phyloP scores from a whole-genome alignment of 495 filamentous ascomycete species.

The Penicillium silybi region DNA sequence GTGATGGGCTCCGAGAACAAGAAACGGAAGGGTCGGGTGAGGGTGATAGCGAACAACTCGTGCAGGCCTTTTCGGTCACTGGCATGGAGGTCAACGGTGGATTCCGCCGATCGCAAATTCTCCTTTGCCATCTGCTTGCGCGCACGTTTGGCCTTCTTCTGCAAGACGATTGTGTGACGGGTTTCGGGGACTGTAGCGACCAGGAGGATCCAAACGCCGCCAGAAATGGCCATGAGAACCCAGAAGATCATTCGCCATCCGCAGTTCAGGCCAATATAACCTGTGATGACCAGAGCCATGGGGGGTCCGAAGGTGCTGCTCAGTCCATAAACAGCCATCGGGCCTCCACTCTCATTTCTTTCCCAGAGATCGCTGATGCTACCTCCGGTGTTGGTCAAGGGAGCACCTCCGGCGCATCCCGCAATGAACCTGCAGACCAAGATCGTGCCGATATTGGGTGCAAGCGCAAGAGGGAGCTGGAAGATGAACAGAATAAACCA shows the following conservation, averaged over 20 bases:
- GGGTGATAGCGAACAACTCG: constrained; percentile 55
- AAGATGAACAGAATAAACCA: constrained; percentile 59
- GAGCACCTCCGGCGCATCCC: constrained; percentile 50
- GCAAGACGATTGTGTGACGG: constrained; percentile 46
- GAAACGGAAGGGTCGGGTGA: constrained; percentile 46
- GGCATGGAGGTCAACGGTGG: constrained; percentile 33
- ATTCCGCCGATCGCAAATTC: constrained; percentile 44
- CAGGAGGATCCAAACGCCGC: constrained; percentile 38
- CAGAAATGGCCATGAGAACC: constrained; percentile 45
- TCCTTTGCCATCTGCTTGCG: constrained; percentile 47
- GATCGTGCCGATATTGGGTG: constrained; percentile 49
- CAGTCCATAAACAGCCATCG: constrained; percentile 54
- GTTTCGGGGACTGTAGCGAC: constrained; percentile 42
- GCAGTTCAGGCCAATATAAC: constrained; percentile 36
- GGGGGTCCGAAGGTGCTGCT: constrained; percentile 39
- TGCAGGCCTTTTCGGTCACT: constrained; percentile 46
- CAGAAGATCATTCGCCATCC: constrained; percentile 43
- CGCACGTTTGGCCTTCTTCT: constrained; percentile 46
- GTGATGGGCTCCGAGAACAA: constrained; percentile 53
- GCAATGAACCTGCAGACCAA: constrained; percentile 55
- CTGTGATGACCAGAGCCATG: constrained; percentile 39
- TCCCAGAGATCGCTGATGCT: constrained; percentile 40
- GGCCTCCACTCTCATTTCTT: constrained; percentile 50
- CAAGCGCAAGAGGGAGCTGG: constrained; percentile 55
- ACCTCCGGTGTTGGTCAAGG: constrained; percentile 47